Percentiles rank a stretch among this genome's conserved stretches.
These are phyloP conservation scores for Aspergillus saccharolyticus DNA, from an alignment of 495 filamentous ascomycete species.

Conservation along the genomic window DNA sequence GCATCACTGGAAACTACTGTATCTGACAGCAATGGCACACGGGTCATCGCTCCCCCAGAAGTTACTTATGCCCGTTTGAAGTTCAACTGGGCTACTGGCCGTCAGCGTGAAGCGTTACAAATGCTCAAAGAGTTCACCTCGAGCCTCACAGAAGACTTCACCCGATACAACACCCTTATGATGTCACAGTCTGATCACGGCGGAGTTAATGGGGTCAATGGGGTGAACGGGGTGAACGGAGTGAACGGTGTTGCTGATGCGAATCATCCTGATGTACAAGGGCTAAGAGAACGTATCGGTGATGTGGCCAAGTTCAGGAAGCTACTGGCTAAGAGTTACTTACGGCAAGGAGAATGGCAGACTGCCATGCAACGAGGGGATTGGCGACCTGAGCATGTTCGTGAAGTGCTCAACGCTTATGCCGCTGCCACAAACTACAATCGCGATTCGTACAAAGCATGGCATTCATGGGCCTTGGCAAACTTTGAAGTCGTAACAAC, in stretches of 20 bases:
- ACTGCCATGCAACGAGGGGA: conserved; percentile 74
- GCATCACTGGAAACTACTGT: conserved; percentile 67
- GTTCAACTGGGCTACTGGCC: conserved; percentile 80
- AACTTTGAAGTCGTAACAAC: conserved; percentile 97
- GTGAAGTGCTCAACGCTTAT: conserved; percentile 74
- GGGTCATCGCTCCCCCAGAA: conserved; percentile 58
- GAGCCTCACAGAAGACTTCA: conserved; percentile 69
- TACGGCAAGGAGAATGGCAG: conserved; percentile 96
- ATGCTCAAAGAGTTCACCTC: conserved; percentile 77
- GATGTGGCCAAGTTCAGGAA: conserved; percentile 51
- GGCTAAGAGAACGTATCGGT: conserved; percentile 36
- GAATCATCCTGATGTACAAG: conserved; percentile 33
- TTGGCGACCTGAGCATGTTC: conserved; percentile 69
- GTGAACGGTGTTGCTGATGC: conserved; percentile 56
- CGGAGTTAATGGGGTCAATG: background rate
- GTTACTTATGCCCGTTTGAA: conserved; percentile 91
- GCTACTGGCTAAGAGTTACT: conserved; percentile 88
- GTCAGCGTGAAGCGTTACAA: conserved; percentile 67
- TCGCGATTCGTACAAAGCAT: conserved; percentile 93
- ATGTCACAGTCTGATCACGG: conserved; percentile 36
- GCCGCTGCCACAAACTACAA: conserved; percentile 87
- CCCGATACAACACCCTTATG: conserved; percentile 51
- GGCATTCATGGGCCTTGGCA: conserved; percentile 98
- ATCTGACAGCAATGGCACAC: conserved; percentile 49
- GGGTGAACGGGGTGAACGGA: conserved; percentile 44